Base-by-base conservation (phyloP, 345 rosid species). In the Salix udensis region DNA sequence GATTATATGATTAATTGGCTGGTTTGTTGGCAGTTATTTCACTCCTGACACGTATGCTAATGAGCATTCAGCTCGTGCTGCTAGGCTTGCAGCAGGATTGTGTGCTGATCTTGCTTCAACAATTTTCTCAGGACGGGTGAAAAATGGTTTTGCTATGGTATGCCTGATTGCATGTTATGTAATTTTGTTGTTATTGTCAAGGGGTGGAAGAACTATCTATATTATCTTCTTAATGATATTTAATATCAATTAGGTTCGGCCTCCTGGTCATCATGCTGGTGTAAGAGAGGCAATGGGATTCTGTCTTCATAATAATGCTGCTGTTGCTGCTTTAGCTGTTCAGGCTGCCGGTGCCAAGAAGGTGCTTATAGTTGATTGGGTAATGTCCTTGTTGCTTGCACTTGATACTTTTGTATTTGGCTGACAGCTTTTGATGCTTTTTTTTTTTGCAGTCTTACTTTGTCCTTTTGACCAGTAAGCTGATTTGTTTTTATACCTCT, bases 211-310 rank as follows among this genome's bases (percentile, higher is more conserved):
- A 30, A 26, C 61, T 67, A 36, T 24, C 9, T 70, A 37, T 28
- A 69, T 42, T 46, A 26, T 48, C 31, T 69, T 67, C 3, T 50
- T 58, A 36, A 68, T 72, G 60, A 68, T 58, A 52, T 64, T 14
- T 60, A 4, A 19, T 13, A 72, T n/a, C 77, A 78, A 70, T 85
- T 60, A 96, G 99, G 94, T 96, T 68, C 88, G 99, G 42, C 99
- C 99, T 69, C 99, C 99, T 2, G 99, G 99, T 55, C 99, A 96
- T 85, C 99, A 96, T 91, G 99, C 98, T 79, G 97, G 98, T 75
- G 81, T 93, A 74, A 88, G 78, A 75, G 94, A 93, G 73, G 89
- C 98, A 53, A 94, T 94, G 97, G 98, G 99, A 71, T 96, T 96
- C 84, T 96, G 99, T 87, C 98, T 96, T 72, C 99, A 96, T 88